Percentiles rank a stretch among this genome's conserved stretches.
phyloP scores from a whole-genome alignment of 108 stramenopile genomes.

The Craspedostauros australis region DNA sequence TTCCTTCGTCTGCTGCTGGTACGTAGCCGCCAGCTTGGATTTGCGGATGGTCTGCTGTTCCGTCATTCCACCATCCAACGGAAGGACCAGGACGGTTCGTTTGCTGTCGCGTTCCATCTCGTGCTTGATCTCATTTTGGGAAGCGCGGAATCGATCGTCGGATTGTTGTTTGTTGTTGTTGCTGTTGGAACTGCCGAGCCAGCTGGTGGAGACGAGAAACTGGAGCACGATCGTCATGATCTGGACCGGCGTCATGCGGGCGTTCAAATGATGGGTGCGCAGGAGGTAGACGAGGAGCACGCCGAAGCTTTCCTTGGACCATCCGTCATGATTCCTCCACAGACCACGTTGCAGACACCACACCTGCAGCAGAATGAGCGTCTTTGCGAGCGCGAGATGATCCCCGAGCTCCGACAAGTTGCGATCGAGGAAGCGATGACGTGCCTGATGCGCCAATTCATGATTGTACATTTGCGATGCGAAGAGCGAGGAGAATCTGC shows the following conservation, averaged over 20 bases:
- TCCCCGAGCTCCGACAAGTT: slow-evolving; percentile 17
- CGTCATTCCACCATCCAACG: slow-evolving; percentile 28
- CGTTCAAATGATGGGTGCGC: slow-evolving; percentile 54
- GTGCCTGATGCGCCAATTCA: slow-evolving; percentile 42
- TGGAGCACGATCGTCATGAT: slow-evolving; percentile 72
- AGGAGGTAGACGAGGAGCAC: slow-evolving; percentile 58
- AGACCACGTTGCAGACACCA: slow-evolving; percentile 82
- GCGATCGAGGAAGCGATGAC: slow-evolving; percentile 32
- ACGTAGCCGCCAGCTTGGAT: slow-evolving; percentile 41
- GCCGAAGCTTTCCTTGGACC: slow-evolving; percentile 48
- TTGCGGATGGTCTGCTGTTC: slow-evolving; percentile 48
- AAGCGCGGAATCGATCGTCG: neutral
- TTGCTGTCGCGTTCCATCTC: neutral
- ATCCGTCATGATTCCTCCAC: slow-evolving; percentile 71
- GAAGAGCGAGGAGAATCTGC: no score
- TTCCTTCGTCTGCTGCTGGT: slow-evolving; percentile 33
- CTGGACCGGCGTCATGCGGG: slow-evolving; percentile 67
- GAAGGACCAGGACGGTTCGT: slow-evolving; percentile 59
- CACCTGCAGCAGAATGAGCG: slow-evolving; percentile 63
- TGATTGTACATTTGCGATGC: slow-evolving; percentile 55
- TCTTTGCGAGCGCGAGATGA: slow-evolving; percentile 37
- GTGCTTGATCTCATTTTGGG: neutral
- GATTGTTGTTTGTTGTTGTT: neutral
- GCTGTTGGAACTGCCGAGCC: slow-evolving; percentile 60
- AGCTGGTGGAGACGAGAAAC: slow-evolving; percentile 60